Evolutionary conservation across 164 flowering plant species (phyloP).

Genomic region (Sedum album): DNA sequence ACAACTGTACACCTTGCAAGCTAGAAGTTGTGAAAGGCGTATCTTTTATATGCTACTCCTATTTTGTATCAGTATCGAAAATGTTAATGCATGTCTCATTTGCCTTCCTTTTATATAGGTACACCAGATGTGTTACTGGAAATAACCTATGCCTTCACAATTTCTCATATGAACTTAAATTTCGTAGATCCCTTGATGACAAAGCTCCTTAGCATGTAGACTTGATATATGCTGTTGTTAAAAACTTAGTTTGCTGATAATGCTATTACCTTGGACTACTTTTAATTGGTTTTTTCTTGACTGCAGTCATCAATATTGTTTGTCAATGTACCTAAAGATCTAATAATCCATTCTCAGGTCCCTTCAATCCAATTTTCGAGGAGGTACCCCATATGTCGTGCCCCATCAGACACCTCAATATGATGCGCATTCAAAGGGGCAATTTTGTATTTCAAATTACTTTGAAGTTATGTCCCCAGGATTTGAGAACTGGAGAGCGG

Average conservation of each 20-base stretch:
- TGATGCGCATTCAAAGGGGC: not conserved
- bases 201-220: too few species aligned
- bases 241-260: too few species aligned
- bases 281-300: not conserved
- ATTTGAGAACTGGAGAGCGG: not conserved
- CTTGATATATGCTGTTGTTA: too few species aligned
- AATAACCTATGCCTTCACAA: not conserved
- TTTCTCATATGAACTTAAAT: too few species aligned
- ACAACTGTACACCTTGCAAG: not conserved
- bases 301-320: not conserved
- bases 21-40: not conserved
- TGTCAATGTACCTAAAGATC: not conserved
- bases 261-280: not conserved
- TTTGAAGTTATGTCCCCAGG: constrained; percentile 1
- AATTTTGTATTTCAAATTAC: not conserved
- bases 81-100: too few species aligned
- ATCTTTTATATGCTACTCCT: too few species aligned
- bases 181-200: too few species aligned
- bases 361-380: not conserved
- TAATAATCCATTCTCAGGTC: not conserved
- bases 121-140: not conserved
- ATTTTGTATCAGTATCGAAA: too few species aligned
- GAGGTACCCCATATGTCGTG: not conserved
- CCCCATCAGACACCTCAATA: not conserved
- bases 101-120: not conserved